Conservation (phyloP, 2,329 filamentous ascomycete genomes). For the Exophiala sideris region DNA sequence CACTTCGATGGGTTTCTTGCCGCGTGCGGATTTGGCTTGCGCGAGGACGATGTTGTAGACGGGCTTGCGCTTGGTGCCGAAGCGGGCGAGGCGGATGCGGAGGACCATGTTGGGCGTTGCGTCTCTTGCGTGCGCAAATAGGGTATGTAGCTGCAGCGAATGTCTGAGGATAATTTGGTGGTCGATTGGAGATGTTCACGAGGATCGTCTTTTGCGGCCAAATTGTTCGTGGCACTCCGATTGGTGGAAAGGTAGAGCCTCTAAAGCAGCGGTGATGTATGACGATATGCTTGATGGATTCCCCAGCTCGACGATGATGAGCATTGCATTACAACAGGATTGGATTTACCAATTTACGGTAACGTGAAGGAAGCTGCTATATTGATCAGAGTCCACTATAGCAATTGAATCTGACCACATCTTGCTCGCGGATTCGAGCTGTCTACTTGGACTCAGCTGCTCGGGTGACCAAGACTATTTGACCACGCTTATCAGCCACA, state of each 20-base stretch:
- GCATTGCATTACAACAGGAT: too few relatives aligned
- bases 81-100: constrained; percentile 88
- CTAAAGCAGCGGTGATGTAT: constrained; percentile 1
- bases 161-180: too few relatives aligned
- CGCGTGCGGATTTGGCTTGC: constrained; percentile 87
- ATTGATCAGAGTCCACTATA: too few relatives aligned
- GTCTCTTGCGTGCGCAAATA: not conserved
- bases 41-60: constrained; percentile 98
- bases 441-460: too few relatives aligned
- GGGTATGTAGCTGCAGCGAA: too few relatives aligned
- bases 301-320: too few relatives aligned
- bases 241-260: constrained; percentile 8
- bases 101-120: constrained; percentile 68
- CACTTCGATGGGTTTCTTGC: constrained; percentile 88
- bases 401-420: too few relatives aligned
- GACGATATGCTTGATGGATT: constrained; percentile 10
- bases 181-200: constrained; percentile 1
- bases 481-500: too few relatives aligned
- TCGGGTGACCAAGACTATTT: too few relatives aligned
- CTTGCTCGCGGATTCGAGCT: too few relatives aligned
- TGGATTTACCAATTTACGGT: too few relatives aligned
- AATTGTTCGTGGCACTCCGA: constrained; percentile 15
- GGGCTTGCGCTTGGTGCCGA: constrained; percentile 81
- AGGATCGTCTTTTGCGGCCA: constrained; percentile 8
- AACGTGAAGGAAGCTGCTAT: too few relatives aligned